Evolutionary conservation across 495 filamentous ascomycete genomes (phyloP).

Genomic region (Patellaria atrata): DNA sequence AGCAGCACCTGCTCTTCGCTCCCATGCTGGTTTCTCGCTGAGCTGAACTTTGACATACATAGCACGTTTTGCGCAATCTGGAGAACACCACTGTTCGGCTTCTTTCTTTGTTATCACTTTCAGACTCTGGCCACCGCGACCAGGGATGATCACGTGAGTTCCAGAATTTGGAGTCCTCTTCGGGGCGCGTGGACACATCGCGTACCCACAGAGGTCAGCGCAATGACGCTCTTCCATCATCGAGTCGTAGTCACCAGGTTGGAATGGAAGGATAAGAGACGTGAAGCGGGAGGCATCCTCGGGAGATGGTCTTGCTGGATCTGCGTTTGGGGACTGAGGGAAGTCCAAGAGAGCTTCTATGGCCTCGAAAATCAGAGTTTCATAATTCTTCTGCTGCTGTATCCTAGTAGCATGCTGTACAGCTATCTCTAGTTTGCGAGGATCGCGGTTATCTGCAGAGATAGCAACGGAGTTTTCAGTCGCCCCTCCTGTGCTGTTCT

Average conservation of each 20-base stretch:
- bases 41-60: slow-evolving; percentile 81
- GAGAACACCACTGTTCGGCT: slow-evolving; percentile 78
- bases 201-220: slow-evolving; percentile 64
- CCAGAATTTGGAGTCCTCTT: slow-evolving; percentile 31
- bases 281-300: slow-evolving; percentile 45
- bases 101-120: slow-evolving; percentile 49
- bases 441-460: slow-evolving; percentile 29
- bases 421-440: slow-evolving; percentile 47
- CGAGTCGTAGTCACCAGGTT: slow-evolving; percentile 73
- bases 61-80: slow-evolving; percentile 60
- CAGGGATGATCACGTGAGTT: slow-evolving; percentile 35
- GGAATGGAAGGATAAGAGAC: slow-evolving; percentile 49
- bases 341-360: slow-evolving; percentile 53
- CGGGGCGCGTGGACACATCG: slow-evolving; percentile 50
- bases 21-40: slow-evolving; percentile 61
- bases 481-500: slow-evolving; percentile 28
- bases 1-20: slow-evolving; percentile 29
- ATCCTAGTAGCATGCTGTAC: slow-evolving; percentile 68
- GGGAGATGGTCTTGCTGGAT: slow-evolving; percentile 43
- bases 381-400: slow-evolving; percentile 59
- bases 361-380: slow-evolving; percentile 53
- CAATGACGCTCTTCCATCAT: slow-evolving; percentile 77
- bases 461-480: slow-evolving; percentile 28
- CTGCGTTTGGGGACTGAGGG: slow-evolving; percentile 34
- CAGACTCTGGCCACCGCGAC: slow-evolving; percentile 32